Evolutionary conservation across 2,329 filamentous ascomycete species (phyloP).

Genomic region (Beauveria scarabaeidicola): DNA sequence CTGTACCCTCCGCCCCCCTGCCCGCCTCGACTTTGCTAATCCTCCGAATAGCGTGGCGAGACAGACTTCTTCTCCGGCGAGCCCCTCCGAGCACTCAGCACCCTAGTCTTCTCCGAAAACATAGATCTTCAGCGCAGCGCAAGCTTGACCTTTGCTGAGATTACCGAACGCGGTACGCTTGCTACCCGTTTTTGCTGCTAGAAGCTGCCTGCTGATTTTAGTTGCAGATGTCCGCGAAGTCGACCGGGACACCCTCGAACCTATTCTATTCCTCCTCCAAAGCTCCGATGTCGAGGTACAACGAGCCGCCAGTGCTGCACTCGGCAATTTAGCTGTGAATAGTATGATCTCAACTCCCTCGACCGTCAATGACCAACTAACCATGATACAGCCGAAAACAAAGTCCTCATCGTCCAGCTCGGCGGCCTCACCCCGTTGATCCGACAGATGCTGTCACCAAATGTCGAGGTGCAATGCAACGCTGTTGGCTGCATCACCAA

Average conservation of each 20-base stretch:
- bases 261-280: constrained; percentile 89
- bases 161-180: constrained; percentile 83
- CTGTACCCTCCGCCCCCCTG: constrained; percentile 24
- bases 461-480: constrained; percentile 98
- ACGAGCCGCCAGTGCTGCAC: constrained; percentile 85
- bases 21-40: constrained; percentile 1
- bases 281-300: constrained; percentile 96
- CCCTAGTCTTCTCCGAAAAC: constrained; percentile 96
- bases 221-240: constrained; percentile 86
- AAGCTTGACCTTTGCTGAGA: constrained; percentile 96
- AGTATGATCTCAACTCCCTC: constrained; percentile 48
- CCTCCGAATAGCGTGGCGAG: constrained; percentile 66
- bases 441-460: constrained; percentile 94
- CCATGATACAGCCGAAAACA: constrained; percentile 77
- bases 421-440: constrained; percentile 87
- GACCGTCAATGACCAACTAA: constrained; percentile 25
- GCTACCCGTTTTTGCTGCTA: constrained; percentile 7
- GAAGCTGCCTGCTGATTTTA: constrained; percentile 13
- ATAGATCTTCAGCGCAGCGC: constrained; percentile 96
- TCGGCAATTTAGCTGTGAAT: constrained; percentile 95
- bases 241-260: constrained; percentile 87
- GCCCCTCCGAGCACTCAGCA: constrained; percentile 86
- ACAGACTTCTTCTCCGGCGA: constrained; percentile 98
- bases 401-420: constrained; percentile 88
- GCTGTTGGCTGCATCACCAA: constrained; percentile 99